These are phyloP conservation scores for Heritiera littoralis DNA, from an alignment of 345 rosid genomes.

Conservation along the genomic window DNA sequence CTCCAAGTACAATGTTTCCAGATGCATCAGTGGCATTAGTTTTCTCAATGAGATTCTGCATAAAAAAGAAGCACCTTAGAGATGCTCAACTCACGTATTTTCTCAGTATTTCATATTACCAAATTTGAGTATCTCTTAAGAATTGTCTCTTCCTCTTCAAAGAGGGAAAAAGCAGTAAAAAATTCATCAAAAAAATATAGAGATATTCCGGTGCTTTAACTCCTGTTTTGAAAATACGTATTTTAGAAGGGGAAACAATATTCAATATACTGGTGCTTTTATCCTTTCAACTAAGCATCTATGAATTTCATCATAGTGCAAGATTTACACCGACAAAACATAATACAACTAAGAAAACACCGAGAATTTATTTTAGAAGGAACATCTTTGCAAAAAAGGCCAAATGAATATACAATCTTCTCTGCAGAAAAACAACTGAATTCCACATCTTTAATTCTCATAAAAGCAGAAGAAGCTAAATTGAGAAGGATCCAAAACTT, in stretches of 20 bases:
- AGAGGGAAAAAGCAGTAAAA: neutral
- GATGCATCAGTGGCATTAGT: slow-evolving; percentile 96
- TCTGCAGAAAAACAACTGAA: neutral
- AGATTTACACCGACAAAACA: slow-evolving; percentile 5
- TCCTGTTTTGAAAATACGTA: neutral
- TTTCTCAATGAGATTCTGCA: slow-evolving; percentile 75
- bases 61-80: slow-evolving; percentile 19
- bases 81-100: slow-evolving; percentile 15
- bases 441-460: neutral
- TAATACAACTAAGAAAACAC: neutral
- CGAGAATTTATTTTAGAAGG: neutral
- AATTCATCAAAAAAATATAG: neutral
- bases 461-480: neutral
- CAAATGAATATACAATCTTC: neutral
- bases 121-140: slow-evolving; percentile 2
- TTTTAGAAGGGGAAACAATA: neutral
- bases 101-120: neutral
- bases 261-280: neutral
- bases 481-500: neutral
- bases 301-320: neutral
- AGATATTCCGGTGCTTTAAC: neutral
- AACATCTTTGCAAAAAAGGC: neutral
- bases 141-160: neutral
- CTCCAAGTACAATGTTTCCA: slow-evolving; percentile 83
- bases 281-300: neutral